These are phyloP conservation scores for apple (Malus domestica) DNA, from an alignment of 306 rosid species.

Conservation along the genomic window DNA sequence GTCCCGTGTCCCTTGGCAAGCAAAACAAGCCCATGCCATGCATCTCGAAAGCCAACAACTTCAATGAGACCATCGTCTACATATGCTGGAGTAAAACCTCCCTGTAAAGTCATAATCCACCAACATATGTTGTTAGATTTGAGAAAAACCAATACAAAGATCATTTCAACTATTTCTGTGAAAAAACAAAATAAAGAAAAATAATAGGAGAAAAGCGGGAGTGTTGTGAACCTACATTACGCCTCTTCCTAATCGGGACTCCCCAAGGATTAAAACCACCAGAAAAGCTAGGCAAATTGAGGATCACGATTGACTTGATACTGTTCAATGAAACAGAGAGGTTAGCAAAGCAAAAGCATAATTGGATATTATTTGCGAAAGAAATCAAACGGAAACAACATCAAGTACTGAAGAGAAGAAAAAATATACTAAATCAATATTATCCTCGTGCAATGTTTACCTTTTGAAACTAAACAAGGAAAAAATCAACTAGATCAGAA, in stretches of 20 bases:
- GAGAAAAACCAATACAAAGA: conserved; percentile 3
- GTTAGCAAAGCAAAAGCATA: conserved; percentile 18
- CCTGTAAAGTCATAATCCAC: conserved; percentile 36
- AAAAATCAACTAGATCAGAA: no score
- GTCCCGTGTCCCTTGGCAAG: conserved; percentile 91
- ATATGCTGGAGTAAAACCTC: conserved; percentile 65
- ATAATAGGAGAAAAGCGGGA: neutral
- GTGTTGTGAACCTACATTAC: conserved; percentile 38
- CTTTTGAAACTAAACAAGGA: no score
- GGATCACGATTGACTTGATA: conserved; percentile 84
- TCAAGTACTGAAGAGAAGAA: neutral
- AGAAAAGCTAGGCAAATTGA: conserved; percentile 97
- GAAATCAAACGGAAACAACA: neutral
- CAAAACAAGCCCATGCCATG: conserved; percentile 96
- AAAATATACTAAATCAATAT: neutral
- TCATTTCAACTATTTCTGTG: neutral
- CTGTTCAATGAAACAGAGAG: conserved; percentile 32
- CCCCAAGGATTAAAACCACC: conserved; percentile 99
- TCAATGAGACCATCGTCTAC: conserved; percentile 92
- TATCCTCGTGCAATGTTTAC: no score
- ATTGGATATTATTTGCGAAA: neutral
- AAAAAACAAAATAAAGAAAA: no score
- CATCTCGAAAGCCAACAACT: conserved; percentile 89
- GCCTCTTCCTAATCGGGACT: conserved; percentile 46
- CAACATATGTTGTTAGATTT: neutral